These are phyloP conservation scores for Amanita pallidorosea DNA, from an alignment of 768 basidiomycete species.

Conservation along the genomic window DNA sequence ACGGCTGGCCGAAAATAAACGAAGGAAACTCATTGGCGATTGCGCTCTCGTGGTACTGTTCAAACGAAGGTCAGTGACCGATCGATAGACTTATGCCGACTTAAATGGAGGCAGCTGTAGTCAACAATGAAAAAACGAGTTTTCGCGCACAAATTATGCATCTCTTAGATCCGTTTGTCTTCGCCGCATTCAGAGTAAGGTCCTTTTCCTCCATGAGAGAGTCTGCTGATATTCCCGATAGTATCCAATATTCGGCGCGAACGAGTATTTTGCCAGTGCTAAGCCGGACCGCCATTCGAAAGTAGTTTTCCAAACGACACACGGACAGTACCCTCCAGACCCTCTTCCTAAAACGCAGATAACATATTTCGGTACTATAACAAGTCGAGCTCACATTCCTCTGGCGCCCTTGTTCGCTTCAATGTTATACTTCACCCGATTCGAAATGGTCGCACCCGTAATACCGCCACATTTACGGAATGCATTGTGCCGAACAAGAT, in stretches of 20 bases:
- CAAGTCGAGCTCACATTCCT: constrained; percentile 23
- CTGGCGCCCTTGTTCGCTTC: constrained; percentile 35
- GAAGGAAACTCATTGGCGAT: constrained; percentile 35
- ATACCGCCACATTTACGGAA: constrained; percentile 28
- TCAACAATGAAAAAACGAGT: constrained; percentile 22
- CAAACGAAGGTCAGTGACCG: neutral
- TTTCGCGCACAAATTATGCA: constrained; percentile 21
- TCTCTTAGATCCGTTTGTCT: constrained; percentile 32
- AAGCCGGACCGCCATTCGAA: constrained; percentile 8
- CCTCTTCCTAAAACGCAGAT: constrained; percentile 19
- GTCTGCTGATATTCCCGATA: constrained; percentile 12
- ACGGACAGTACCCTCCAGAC: constrained; percentile 18
- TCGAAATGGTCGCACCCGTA: constrained; percentile 21
- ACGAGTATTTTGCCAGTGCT: constrained; percentile 22
- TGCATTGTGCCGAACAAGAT: constrained; percentile 18
- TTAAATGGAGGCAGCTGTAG: constrained; percentile 14
- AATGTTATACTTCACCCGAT: constrained; percentile 34
- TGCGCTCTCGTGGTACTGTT: constrained; percentile 35
- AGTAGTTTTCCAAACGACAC: constrained; percentile 11
- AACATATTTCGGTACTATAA: constrained; percentile 31
- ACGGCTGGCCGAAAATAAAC: constrained; percentile 40
- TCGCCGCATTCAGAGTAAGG: constrained; percentile 40
- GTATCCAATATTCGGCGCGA: constrained; percentile 31
- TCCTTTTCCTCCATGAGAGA: constrained; percentile 8
- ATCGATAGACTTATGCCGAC: neutral